These are phyloP conservation scores for Emmonsiellopsis sp. DNA, from an alignment of 2,329 filamentous ascomycete genomes.

Conservation along the genomic window DNA sequence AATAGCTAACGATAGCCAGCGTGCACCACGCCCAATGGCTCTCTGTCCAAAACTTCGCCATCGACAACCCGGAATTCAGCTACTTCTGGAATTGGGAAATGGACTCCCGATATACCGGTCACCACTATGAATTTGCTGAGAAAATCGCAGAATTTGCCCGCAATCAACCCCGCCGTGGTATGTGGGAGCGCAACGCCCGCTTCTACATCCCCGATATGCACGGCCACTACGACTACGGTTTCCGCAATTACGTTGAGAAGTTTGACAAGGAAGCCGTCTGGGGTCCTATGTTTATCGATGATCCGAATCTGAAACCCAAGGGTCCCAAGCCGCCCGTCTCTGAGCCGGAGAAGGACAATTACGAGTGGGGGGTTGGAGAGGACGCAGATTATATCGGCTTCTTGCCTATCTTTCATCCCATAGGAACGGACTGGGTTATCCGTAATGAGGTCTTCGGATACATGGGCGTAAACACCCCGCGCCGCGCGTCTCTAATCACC, in stretches of 20 bases:
- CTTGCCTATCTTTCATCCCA: conserved; percentile 69
- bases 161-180: conserved; percentile 46
- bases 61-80: conserved; percentile 69
- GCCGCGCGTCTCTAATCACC: conserved; percentile 68
- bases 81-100: conserved; percentile 85
- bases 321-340: conserved; percentile 54
- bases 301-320: conserved; percentile 45
- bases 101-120: conserved; percentile 68
- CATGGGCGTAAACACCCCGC: conserved; percentile 49
- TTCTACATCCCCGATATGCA: conserved; percentile 47
- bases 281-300: conserved; percentile 53
- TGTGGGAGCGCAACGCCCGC: conserved; percentile 50
- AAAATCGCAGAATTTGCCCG: conserved; percentile 48
- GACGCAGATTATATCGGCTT: conserved; percentile 66
- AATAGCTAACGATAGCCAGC: conserved; percentile 17
- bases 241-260: conserved; percentile 15
- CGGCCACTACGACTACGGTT: conserved; percentile 33
- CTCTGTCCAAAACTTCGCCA: conserved; percentile 64
- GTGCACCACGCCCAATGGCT: conserved; percentile 60
- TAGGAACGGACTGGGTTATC: conserved; percentile 58
- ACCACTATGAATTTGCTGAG: conserved; percentile 70
- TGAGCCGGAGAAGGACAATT: conserved; percentile 54
- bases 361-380: conserved; percentile 67
- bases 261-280: conserved; percentile 52
- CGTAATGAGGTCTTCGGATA: conserved; percentile 28